Evolutionary conservation across 768 basidiomycete genomes (phyloP).

Genomic region (Boletus tylopilopsis): DNA sequence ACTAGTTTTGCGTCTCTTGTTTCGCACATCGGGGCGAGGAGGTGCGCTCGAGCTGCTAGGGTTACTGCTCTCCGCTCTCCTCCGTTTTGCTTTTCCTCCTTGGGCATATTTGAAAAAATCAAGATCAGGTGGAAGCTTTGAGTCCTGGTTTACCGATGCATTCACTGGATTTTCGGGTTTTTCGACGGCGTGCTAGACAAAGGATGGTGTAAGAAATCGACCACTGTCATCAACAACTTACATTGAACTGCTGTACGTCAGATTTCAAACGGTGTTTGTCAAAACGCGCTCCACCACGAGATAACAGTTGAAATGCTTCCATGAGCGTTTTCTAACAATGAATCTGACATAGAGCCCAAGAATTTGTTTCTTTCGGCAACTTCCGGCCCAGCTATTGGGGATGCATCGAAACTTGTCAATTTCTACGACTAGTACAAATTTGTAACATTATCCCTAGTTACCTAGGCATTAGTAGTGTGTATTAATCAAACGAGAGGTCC

Average conservation of each 20-base stretch:
- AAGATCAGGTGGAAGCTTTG: constrained; percentile 67
- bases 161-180: constrained; percentile 23
- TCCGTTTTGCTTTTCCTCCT: constrained; percentile 51
- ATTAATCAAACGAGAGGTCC: constrained; percentile 49
- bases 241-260: constrained; percentile 71
- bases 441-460: background rate
- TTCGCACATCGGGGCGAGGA: constrained; percentile 6
- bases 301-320: constrained; percentile 89
- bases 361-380: constrained; percentile 10
- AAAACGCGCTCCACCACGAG: constrained; percentile 80
- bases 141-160: constrained; percentile 27
- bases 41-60: constrained; percentile 11
- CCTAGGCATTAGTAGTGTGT: constrained; percentile 5
- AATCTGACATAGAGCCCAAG: too few species aligned
- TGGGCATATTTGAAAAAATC: constrained; percentile 92
- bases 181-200: constrained; percentile 23
- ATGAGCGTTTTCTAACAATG: constrained; percentile 38
- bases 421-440: too few species aligned
- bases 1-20: constrained; percentile 30
- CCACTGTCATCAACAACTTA: constrained; percentile 28
- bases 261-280: constrained; percentile 69
- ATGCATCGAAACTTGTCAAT: too few species aligned
- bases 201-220: background rate
- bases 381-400: constrained; percentile 5
- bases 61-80: constrained; percentile 37